Evolutionary conservation across 1,284 basidiomycete genomes (phyloP), one percentile per base, ranked within the genome.

Genomic region (Leccinum holopus): DNA sequence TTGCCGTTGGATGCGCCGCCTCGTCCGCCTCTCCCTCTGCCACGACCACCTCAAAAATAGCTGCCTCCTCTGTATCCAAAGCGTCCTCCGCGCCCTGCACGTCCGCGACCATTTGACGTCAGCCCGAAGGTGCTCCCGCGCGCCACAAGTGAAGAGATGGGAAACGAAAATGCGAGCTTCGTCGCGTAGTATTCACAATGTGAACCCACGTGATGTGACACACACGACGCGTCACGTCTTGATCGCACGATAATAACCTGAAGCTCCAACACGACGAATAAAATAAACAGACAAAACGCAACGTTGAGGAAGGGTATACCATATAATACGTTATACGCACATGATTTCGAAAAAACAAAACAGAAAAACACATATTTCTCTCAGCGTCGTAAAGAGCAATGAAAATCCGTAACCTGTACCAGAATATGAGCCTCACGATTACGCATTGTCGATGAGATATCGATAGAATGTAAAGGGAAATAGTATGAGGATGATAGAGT

Each of bases 1-100:
- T 53, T 77, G 37, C 79, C 77, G 56, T 16, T 30, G 28, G 64
- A 58, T 39, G 80, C 79, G 55, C 84, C 75, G 53, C 87, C 87
- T 59, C 88, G 78, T 62, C 87, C 62, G 51, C 66, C 87, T 69
- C 85, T 73, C 30, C 80, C 78, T 58, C 80, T 71, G 21, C 79
- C 76, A 62, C 79, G 72, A 18, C 75, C 68, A 2, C 72, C 79
- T 33, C 85, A 74, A 66, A 76, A 79, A 44, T 72, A 70, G 0
- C 68, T 67, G 55, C 66, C 65, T 30, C 78, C 84, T 58, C 86
- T 78, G 63, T 80, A 81, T 6, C 83, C 78, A 49, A 80, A 76
- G 69, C 83, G 82, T 28, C 80, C 75, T 41, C 76, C 78, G 12
- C 82, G 78, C 21, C 68, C 66, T 49, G 83, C 82, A 35, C 85